phyloP scores from a whole-genome alignment of 257 asterid species.

The Anisodus tanguticus region DNA sequence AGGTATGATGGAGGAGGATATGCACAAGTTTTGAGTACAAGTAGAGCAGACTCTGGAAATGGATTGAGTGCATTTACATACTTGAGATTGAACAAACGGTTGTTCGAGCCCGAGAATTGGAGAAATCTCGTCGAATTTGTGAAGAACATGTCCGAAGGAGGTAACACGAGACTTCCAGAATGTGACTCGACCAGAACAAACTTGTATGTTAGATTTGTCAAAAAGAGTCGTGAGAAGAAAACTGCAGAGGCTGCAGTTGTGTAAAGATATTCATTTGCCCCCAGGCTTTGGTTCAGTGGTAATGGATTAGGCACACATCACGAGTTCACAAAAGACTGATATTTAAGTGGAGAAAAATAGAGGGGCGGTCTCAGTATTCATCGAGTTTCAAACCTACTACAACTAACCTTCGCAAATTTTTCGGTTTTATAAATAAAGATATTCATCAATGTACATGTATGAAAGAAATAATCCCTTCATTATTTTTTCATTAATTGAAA shows the following conservation, averaged over 20 bases:
- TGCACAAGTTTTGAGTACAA: constrained; percentile 68
- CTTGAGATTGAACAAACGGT: constrained; percentile 76
- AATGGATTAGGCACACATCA: background rate
- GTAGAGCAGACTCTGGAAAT: constrained; percentile 64
- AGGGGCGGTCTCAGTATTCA: background rate
- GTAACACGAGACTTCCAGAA: constrained; percentile 55
- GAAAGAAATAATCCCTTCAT: no score
- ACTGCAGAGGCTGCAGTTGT: constrained; percentile 61
- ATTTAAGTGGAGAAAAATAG: background rate
- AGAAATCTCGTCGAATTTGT: constrained; percentile 72
- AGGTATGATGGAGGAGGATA: constrained; percentile 82
- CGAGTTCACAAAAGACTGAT: background rate
- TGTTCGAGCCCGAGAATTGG: constrained; percentile 85
- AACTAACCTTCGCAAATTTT: background rate
- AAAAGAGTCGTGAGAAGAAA: constrained; percentile 41
- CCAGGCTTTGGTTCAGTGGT: background rate
- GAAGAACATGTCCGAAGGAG: constrained; percentile 75
- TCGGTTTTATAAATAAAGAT: background rate
- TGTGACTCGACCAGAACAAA: constrained; percentile 67
- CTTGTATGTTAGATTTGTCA: constrained; percentile 69
- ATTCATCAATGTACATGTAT: background rate
- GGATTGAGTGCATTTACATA: constrained; percentile 82
- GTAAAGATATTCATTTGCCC: constrained; percentile 31
- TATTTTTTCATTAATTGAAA: no score
- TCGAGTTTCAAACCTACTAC: background rate